These are phyloP conservation scores for Theileria luwenshuni DNA, from an alignment of 169 alveolate species.

Conservation along the genomic window DNA sequence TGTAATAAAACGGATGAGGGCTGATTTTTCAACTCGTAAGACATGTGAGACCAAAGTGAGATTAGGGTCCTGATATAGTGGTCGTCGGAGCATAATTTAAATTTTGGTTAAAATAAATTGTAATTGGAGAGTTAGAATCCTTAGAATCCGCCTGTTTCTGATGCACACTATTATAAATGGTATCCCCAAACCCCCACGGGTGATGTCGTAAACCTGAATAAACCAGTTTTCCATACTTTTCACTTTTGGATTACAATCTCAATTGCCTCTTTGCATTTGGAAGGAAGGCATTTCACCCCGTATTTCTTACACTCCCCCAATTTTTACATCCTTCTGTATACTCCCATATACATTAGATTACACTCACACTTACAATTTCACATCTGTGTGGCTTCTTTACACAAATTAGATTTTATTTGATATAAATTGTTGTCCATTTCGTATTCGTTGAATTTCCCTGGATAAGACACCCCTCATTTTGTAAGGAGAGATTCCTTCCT, in stretches of 20 bases:
- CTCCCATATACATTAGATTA: neutral
- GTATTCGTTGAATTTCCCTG: too few species aligned
- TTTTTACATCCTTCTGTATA: neutral
- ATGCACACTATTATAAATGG: slow-evolving; percentile 16
- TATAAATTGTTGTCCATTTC: too few species aligned
- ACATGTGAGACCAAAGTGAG: too few species aligned
- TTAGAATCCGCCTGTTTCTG: neutral
- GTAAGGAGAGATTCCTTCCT: too few species aligned
- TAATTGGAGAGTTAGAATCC: neutral
- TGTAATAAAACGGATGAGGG: too few species aligned
- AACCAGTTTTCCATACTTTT: neutral
- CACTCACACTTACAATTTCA: neutral
- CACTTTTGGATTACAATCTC: neutral
- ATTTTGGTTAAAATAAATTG: too few species aligned
- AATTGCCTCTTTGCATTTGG: neutral
- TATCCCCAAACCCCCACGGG: slow-evolving; percentile 20
- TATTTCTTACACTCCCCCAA: neutral
- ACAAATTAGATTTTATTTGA: too few species aligned
- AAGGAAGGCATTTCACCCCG: neutral
- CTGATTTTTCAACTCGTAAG: too few species aligned
- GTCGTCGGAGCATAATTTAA: too few species aligned
- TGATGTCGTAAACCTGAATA: slow-evolving; percentile 5
- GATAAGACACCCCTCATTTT: too few species aligned
- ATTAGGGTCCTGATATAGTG: too few species aligned
- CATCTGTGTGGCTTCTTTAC: slow-evolving; percentile 6